Evolutionary conservation across 1,284 basidiomycete species (phyloP).

Genomic region (Melampsora americana): DNA sequence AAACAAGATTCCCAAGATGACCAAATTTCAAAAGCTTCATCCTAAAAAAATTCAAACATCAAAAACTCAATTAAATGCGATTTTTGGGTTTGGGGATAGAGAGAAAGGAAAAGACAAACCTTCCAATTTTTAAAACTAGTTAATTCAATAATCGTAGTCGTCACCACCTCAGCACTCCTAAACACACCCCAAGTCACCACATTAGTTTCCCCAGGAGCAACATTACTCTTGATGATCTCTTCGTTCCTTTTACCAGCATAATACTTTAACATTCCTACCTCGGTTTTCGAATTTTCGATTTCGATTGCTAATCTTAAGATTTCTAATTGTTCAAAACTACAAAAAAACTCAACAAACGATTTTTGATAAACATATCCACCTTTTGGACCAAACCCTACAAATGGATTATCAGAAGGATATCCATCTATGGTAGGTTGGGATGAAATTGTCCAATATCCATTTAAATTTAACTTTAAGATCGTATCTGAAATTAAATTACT

Average conservation of each 20-base stretch:
- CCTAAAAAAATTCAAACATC: slow-evolving; percentile 58
- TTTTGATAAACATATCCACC: slow-evolving; percentile 96
- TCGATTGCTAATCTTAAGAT: slow-evolving; percentile 56
- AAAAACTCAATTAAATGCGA: slow-evolving; percentile 28
- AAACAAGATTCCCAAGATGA: slow-evolving; percentile 87
- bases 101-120: slow-evolving; percentile 61
- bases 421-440: slow-evolving; percentile 93
- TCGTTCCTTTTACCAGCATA: slow-evolving; percentile 72
- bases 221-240: slow-evolving; percentile 53
- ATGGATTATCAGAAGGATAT: slow-evolving; percentile 56
- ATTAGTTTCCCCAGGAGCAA: slow-evolving; percentile 55
- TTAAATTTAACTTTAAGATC: slow-evolving; percentile 70
- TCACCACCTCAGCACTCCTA: slow-evolving; percentile 57
- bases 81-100: not conserved
- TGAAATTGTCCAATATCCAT: slow-evolving; percentile 90
- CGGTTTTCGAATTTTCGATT: slow-evolving; percentile 62
- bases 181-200: slow-evolving; percentile 58
- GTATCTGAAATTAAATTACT: slow-evolving; percentile 75
- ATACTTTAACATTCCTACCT: slow-evolving; percentile 70
- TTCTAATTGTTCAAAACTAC: slow-evolving; percentile 64
- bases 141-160: slow-evolving; percentile 57
- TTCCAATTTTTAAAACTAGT: slow-evolving; percentile 59
- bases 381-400: slow-evolving; percentile 87
- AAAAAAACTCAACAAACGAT: slow-evolving; percentile 95
- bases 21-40: slow-evolving; percentile 97